phyloP scores from a whole-genome alignment of 176 grass and related monocot species.

The Eremochloa ophiuroides region DNA sequence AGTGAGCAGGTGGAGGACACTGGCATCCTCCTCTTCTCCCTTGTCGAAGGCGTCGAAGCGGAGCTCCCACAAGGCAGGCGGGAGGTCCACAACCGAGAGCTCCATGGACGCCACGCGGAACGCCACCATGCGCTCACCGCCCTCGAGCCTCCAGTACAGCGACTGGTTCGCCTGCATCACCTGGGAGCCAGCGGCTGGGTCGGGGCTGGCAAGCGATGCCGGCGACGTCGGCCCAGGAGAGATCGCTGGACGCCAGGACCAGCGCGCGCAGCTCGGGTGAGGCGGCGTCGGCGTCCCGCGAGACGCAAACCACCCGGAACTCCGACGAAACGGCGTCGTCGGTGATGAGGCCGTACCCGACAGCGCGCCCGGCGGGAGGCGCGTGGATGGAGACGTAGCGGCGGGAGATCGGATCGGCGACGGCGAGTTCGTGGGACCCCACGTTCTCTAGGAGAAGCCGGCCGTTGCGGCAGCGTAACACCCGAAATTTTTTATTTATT shows the following conservation, averaged over 20 bases:
- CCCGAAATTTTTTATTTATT: too few relatives aligned
- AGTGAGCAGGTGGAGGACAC: constrained; percentile 29
- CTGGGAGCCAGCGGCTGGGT: neutral
- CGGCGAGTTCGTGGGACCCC: neutral
- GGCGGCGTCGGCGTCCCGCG: neutral
- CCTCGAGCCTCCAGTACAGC: constrained; percentile 37
- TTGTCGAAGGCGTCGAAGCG: constrained; percentile 22
- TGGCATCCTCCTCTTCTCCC: neutral
- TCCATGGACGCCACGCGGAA: constrained; percentile 13
- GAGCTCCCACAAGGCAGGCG: constrained; percentile 18
- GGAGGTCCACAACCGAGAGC: constrained; percentile 24
- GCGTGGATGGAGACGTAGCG: neutral
- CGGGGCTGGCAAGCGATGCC: neutral
- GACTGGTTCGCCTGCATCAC: constrained; percentile 35
- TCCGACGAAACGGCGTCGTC: constrained; percentile 9
- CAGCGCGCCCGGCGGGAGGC: neutral
- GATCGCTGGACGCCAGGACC: constrained; percentile 12
- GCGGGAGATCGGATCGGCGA: constrained; percentile 31
- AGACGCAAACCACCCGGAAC: constrained; percentile 27
- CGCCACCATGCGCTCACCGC: constrained; percentile 13
- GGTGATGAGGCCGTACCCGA: constrained; percentile 38
- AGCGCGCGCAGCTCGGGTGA: constrained; percentile 5
- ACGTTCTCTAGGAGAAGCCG: constrained; percentile 9
- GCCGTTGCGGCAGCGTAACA: constrained; percentile 43
- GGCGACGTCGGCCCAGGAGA: constrained; percentile 23